phyloP scores from a whole-genome alignment of 345 rosid species.

The Hibiscus tridactylites region DNA sequence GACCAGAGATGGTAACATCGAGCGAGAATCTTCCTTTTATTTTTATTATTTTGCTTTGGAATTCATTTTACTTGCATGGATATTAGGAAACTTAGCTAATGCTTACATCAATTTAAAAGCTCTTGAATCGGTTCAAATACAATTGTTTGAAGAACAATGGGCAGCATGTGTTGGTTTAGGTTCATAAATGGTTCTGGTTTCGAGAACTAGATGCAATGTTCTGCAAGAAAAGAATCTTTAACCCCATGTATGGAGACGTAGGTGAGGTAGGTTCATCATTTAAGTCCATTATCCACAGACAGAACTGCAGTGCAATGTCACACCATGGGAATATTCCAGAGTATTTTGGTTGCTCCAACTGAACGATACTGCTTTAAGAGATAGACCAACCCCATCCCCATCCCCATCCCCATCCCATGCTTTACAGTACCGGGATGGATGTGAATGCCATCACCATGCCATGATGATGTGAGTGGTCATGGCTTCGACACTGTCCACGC shows the following conservation, averaged over 20 bases:
- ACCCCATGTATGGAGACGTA: neutral
- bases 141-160: too few species aligned
- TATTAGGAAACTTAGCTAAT: neutral
- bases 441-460: neutral
- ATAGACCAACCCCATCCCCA: neutral
- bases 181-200: neutral
- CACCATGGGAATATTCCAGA: conserved; percentile 11
- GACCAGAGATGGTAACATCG: conserved; percentile 13
- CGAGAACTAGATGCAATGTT: neutral
- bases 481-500: too few species aligned
- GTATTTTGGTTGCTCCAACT: neutral
- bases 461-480: neutral
- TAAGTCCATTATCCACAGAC: neutral
- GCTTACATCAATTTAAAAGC: neutral
- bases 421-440: neutral
- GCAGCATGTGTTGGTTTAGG: neutral
- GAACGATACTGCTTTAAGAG: neutral
- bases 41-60: neutral
- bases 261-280: neutral
- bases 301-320: conserved; percentile 8
- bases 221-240: neutral
- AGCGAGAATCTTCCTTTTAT: conserved; percentile 7
- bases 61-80: neutral
- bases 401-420: conserved; percentile 2
- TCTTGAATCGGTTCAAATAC: too few species aligned